phyloP scores from a whole-genome alignment of 1,284 basidiomycete genomes.

The Ustilago vetiveriae region DNA sequence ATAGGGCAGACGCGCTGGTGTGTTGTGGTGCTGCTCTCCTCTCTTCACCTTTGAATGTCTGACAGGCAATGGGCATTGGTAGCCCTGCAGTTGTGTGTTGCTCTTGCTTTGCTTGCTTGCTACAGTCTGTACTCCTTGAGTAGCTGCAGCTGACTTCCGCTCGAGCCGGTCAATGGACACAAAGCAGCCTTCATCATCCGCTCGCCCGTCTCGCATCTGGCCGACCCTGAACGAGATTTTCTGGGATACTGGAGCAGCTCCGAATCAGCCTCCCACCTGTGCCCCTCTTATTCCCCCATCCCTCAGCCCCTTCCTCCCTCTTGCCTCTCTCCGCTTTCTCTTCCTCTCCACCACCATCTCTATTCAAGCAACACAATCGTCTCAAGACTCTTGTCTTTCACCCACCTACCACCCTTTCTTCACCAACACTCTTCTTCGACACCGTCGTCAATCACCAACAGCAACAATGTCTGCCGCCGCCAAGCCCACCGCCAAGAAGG shows the following conservation, averaged over 20 bases:
- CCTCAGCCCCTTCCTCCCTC: conserved; percentile 4
- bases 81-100: not conserved
- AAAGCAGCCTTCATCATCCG: not conserved
- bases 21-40: not conserved
- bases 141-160: not conserved
- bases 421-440: conserved; percentile 32
- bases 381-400: conserved; percentile 19
- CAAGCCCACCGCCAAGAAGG: conserved; percentile 57
- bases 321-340: conserved; percentile 19
- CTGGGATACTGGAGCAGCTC: conserved; percentile 14
- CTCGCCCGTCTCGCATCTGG: too few relatives aligned
- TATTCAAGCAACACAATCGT: conserved; percentile 7
- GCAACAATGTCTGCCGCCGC: conserved; percentile 51
- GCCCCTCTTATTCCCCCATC: not conserved
- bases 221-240: conserved; percentile 2
- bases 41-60: not conserved
- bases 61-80: not conserved
- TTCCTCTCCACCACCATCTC: conserved; percentile 42
- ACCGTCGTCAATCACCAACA: conserved; percentile 24
- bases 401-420: conserved; percentile 16
- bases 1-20: conserved; percentile 13
- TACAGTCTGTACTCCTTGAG: too few relatives aligned
- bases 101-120: not conserved
- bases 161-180: not conserved
- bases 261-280: conserved; percentile 8